A percentile compares a stretch with the other conserved stretches of the same genome.
These are phyloP conservation scores for Aspergillus neoniger DNA, from an alignment of 2,329 filamentous ascomycete genomes.

Conservation along the genomic window DNA sequence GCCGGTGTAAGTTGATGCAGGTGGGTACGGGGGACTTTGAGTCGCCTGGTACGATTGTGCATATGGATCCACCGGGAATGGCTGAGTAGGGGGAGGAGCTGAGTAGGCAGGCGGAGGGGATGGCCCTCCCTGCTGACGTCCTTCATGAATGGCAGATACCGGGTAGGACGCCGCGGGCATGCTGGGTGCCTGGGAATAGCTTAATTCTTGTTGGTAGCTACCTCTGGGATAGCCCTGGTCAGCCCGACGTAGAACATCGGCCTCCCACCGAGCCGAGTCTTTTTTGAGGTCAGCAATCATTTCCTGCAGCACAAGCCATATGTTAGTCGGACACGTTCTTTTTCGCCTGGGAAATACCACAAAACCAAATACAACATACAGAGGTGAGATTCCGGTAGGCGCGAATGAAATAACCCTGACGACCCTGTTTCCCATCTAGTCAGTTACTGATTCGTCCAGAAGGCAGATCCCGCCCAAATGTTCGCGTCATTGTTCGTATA, in stretches of 20 bases:
- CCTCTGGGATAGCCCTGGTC: constrained; percentile 45
- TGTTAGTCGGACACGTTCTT: constrained; percentile 23
- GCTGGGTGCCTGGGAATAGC: constrained; percentile 41
- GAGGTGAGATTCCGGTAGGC: constrained; percentile 77
- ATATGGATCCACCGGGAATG: constrained; percentile 42
- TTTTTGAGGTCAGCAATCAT: constrained; percentile 58
- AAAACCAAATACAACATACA: constrained; percentile 53
- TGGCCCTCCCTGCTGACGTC: constrained; percentile 39
- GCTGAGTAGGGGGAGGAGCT: constrained; percentile 32
- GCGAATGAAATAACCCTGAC: constrained; percentile 74
- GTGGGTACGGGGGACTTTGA: constrained; percentile 37
- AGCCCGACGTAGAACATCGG: constrained; percentile 43
- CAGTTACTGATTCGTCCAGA: constrained; percentile 25
- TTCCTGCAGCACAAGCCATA: constrained; percentile 40
- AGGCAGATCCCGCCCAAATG: constrained; percentile 1
- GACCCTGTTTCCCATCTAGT: constrained; percentile 55
- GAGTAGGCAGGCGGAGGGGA: constrained; percentile 40
- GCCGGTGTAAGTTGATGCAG: constrained; percentile 33
- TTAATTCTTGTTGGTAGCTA: constrained; percentile 44
- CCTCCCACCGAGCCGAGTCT: constrained; percentile 56
- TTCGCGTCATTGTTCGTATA: neutral
- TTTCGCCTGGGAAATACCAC: neutral
- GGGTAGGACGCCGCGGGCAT: constrained; percentile 40
- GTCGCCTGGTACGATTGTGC: constrained; percentile 35
- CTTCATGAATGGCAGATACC: constrained; percentile 40